phyloP scores from a whole-genome alignment of 148 eudicot genomes.

The Dysphania ambrosioides region DNA sequence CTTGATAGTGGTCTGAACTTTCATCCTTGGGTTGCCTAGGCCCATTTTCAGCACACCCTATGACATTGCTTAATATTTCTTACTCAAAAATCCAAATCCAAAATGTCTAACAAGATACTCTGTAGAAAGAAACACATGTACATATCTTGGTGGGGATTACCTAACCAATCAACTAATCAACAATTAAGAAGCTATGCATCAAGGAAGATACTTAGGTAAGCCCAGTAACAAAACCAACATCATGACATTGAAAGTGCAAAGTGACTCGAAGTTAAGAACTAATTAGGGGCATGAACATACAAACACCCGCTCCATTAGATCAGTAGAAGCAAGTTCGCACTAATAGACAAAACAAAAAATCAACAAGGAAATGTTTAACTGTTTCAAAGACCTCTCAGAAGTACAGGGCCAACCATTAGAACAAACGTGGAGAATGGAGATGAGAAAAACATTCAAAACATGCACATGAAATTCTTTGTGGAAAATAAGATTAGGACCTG shows the following conservation, averaged over 20 bases:
- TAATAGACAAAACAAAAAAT: slow-evolving; percentile 1
- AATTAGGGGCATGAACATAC: background rate
- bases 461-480: background rate
- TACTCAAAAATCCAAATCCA: background rate
- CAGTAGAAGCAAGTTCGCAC: background rate
- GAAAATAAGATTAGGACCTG: slow-evolving; percentile 43
- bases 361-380: background rate
- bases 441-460: background rate
- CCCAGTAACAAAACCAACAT: slow-evolving; percentile 3
- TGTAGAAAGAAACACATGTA: background rate
- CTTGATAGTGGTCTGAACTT: background rate
- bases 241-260: background rate
- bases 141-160: background rate
- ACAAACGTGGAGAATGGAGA: background rate
- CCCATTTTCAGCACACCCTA: background rate
- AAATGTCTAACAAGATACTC: background rate
- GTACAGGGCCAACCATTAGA: no score
- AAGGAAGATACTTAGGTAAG: slow-evolving; percentile 7
- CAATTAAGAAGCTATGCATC: slow-evolving; percentile 10
- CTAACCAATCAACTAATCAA: background rate
- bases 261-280: slow-evolving; percentile 1
- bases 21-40: background rate
- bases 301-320: background rate
- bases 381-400: slow-evolving; percentile 1
- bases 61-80: background rate